These are phyloP conservation scores for Tetrapyrgos nigripes DNA, from an alignment of 1,284 basidiomycete genomes.

Conservation along the genomic window DNA sequence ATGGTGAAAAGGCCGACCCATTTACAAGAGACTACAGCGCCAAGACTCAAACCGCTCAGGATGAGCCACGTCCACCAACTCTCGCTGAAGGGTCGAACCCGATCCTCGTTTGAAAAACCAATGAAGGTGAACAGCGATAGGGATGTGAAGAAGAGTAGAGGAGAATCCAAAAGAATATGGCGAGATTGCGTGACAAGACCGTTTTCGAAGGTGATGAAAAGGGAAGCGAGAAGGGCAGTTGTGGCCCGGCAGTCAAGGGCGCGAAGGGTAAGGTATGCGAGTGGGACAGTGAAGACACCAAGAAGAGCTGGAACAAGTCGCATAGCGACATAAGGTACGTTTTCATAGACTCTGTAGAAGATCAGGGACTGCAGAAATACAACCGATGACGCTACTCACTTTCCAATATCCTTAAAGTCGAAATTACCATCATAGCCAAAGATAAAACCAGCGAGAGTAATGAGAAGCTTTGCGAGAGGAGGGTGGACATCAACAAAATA, in stretches of 20 bases:
- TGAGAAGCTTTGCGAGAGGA: constrained; percentile 94
- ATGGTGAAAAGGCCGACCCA: constrained; percentile 99
- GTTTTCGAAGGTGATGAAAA: constrained; percentile 97
- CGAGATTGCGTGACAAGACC: constrained; percentile 95
- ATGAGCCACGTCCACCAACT: constrained; percentile 94
- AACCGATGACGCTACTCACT: constrained; percentile 56
- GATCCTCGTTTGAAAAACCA: constrained; percentile 92
- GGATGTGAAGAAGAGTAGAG: constrained; percentile 97
- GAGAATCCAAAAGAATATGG: constrained; percentile 96
- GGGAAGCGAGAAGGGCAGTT: constrained; percentile 87
- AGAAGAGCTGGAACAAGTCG: constrained; percentile 90
- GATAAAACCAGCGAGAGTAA: constrained; percentile 89
- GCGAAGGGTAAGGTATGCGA: constrained; percentile 94
- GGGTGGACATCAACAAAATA: constrained; percentile 99
- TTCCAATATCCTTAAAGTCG: constrained; percentile 97
- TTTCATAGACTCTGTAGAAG: constrained; percentile 71
- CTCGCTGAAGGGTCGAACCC: constrained; percentile 79
- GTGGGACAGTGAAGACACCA: constrained; percentile 88
- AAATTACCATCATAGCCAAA: constrained; percentile 95
- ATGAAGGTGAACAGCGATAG: constrained; percentile 89
- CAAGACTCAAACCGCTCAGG: constrained; percentile 89
- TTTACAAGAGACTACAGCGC: constrained; percentile 93
- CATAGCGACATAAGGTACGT: constrained; percentile 97
- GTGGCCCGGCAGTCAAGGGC: constrained; percentile 90
- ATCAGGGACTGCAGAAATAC: constrained; percentile 12